phyloP scores from a whole-genome alignment of 73 alveolate genomes.

The Paramecium biaurelia region DNA sequence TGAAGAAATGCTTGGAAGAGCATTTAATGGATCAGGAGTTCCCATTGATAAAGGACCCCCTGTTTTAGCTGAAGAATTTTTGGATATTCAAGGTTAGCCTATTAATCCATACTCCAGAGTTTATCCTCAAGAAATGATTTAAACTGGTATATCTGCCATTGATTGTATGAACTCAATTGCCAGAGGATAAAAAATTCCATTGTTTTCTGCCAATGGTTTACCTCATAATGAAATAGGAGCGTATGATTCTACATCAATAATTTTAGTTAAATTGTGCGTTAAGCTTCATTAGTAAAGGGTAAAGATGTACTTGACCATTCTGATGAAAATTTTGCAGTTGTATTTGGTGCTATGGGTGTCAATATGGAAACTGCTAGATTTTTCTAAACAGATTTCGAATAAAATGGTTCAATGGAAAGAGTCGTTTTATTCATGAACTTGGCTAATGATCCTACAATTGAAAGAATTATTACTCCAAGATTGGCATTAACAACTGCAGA shows the following conservation, averaged over 20 bases:
- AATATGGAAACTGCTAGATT: slow-evolving; percentile 99
- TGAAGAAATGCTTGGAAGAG: slow-evolving; percentile 99
- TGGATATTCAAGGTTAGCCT: slow-evolving; percentile 99
- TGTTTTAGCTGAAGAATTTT: slow-evolving; percentile 99
- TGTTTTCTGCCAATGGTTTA: slow-evolving; percentile 94
- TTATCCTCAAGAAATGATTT: slow-evolving; percentile 97
- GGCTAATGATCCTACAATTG: slow-evolving; percentile 98
- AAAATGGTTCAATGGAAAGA: slow-evolving; percentile 99
- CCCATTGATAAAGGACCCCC: slow-evolving; percentile 99
- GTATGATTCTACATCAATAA: not conserved
- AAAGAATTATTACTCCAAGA: slow-evolving; percentile 98
- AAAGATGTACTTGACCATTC: slow-evolving; percentile 97
- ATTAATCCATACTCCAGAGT: slow-evolving; percentile 97
- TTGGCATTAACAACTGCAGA: slow-evolving; percentile 99
- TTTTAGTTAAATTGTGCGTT: slow-evolving; percentile 94
- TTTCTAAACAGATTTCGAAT: slow-evolving; percentile 99
- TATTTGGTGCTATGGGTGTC: slow-evolving; percentile 99
- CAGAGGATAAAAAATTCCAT: slow-evolving; percentile 99
- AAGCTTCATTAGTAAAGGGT: slow-evolving; percentile 99
- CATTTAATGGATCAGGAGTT: slow-evolving; percentile 99
- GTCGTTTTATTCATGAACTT: slow-evolving; percentile 99
- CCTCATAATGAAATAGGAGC: slow-evolving; percentile 99
- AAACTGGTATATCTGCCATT: slow-evolving; percentile 99
- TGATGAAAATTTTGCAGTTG: slow-evolving; percentile 99
- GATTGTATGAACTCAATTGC: slow-evolving; percentile 99